Evolutionary conservation across 2,329 filamentous ascomycete species (phyloP).

Genomic region (Fusarium sp.): DNA sequence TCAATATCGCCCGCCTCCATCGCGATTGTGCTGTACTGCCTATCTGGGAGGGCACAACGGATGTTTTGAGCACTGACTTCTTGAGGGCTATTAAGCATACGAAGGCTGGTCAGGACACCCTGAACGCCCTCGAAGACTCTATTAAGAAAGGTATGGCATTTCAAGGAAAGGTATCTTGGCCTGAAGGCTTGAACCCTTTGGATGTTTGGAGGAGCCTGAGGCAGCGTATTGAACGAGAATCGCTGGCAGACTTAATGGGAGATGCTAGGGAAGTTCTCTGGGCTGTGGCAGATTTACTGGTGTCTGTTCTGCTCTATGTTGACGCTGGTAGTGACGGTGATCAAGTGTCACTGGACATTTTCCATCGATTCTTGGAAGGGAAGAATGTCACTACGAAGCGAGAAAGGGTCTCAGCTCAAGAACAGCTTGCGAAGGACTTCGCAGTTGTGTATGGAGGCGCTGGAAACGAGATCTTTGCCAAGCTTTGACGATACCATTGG

Average conservation of each 20-base stretch:
- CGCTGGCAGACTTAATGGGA: conserved; percentile 54
- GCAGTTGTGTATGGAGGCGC: conserved; percentile 51
- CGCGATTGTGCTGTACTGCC: conserved; percentile 71
- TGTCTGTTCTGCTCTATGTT: conserved; percentile 54
- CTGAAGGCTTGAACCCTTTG: conserved; percentile 44
- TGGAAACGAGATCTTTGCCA: conserved; percentile 18
- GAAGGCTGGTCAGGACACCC: conserved; percentile 47
- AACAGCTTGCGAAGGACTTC: conserved; percentile 47
- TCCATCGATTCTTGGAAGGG: conserved; percentile 50
- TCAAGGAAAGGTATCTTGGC: conserved; percentile 37
- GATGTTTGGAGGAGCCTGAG: conserved; percentile 54
- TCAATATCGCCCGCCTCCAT: conserved; percentile 74
- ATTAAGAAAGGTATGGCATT: conserved; percentile 43
- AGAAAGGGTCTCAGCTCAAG: conserved; percentile 24
- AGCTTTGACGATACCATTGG: conserved; percentile 33
- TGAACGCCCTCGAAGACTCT: conserved; percentile 57
- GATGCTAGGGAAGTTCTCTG: conserved; percentile 59
- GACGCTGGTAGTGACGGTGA: conserved; percentile 53
- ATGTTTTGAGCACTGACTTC: conserved; percentile 69
- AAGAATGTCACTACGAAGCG: conserved; percentile 34
- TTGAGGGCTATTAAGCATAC: conserved; percentile 59
- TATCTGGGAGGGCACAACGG: conserved; percentile 80
- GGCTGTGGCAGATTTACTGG: conserved; percentile 55
- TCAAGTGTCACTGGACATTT: conserved; percentile 51
- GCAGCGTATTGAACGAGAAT: conserved; percentile 46